phyloP scores from a whole-genome alignment of 2,329 filamentous ascomycete species.

The Fusarium liriodendri region DNA sequence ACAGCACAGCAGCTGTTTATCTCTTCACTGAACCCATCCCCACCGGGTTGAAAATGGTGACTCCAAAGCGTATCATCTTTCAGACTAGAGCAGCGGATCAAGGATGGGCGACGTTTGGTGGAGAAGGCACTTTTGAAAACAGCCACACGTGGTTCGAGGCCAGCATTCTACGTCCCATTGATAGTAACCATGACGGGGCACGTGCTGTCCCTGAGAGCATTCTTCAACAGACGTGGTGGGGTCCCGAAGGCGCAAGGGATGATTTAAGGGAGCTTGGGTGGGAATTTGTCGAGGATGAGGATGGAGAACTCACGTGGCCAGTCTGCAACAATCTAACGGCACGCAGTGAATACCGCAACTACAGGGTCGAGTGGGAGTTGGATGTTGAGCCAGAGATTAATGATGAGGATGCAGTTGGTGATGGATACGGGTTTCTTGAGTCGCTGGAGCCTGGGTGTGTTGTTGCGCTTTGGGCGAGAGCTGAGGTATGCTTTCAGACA shows the following conservation, averaged over 20 bases:
- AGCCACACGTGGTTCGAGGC: constrained; percentile 1
- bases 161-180: not conserved
- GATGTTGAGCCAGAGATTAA: not conserved
- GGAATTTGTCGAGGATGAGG: not conserved
- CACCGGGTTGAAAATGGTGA: not conserved
- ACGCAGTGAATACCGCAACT: not conserved
- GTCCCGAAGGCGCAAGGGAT: not conserved
- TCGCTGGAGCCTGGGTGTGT: not conserved
- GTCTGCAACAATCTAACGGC: not conserved
- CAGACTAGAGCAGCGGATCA: not conserved
- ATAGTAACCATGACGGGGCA: not conserved
- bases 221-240: not conserved
- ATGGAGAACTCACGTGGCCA: not conserved
- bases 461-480: not conserved
- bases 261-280: not conserved
- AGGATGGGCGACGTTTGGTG: not conserved
- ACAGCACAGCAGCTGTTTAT: not conserved
- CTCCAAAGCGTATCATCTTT: not conserved
- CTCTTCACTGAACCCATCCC: not conserved
- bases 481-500: not conserved
- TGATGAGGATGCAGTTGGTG: not conserved
- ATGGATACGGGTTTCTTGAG: not conserved
- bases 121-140: not conserved
- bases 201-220: not conserved
- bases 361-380: not conserved